Base-by-base conservation (phyloP, 768 basidiomycete species). In the Suillus spraguei region DNA sequence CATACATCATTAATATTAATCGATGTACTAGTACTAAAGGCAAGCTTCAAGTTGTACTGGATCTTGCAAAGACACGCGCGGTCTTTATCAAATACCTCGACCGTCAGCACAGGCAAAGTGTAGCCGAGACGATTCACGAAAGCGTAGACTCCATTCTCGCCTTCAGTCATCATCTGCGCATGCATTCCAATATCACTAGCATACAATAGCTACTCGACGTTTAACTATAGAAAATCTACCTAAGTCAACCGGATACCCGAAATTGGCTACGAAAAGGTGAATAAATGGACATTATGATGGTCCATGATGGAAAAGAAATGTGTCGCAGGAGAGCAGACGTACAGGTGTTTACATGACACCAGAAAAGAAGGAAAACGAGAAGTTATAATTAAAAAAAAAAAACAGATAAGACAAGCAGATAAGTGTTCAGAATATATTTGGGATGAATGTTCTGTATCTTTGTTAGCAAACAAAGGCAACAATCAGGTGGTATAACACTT, bases 381-480 rank as follows among this genome's bases (percentile, higher is more conserved):
- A 42, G 32, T 66, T 55, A 56, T 60, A 63, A 66, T 60, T 32
- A 38, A 59, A 63, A 64, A 59, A 38, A 59, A 63, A 64, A 59
- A 64, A 63, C 61, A 55, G 61, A 69, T 59, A 68, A 10, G 58
- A 64, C 59, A 63, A 64, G 62, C 66, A 62, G 60, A 56, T 28
- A 39, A 42, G 7, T 36, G 36, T 58, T 81, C 76, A 88, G 70
- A 90, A 83, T 67, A 89, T 77, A 73, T 80, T 86, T n/a, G 89
- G 89, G 35, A 89, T 69, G 68, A 85, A 83, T 28, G 86, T 81
- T 65, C 85, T 87, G 68, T 13, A 33, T 47, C 39, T 44, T 28
- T 20, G n/a, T 60, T 44, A 56, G 58, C 17, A 32, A 46, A 33
- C 42, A 16, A 39, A 35, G 22, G 55, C 55, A 39, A 42, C 59